Conservation (phyloP, 257 asterid species). For the Lycium ferocissimum region DNA sequence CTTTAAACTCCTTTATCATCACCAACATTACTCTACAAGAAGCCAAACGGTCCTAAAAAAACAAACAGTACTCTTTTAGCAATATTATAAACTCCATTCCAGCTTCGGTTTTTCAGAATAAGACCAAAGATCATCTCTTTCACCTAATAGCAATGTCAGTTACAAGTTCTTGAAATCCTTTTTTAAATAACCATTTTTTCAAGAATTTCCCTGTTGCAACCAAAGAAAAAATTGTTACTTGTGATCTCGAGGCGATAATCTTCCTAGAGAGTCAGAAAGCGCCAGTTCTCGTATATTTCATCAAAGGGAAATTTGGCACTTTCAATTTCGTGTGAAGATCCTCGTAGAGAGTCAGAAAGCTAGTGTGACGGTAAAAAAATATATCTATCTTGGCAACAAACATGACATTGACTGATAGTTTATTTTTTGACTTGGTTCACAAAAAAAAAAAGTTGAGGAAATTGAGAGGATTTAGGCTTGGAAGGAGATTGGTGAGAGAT, state of each 20-base stretch:
- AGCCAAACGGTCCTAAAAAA: background rate
- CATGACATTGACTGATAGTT: background rate
- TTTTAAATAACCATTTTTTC: background rate
- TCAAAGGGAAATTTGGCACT: no score
- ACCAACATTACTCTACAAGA: background rate
- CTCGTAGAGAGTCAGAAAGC: background rate
- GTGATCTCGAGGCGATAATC: background rate
- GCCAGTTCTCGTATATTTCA: no score
- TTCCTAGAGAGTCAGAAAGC: no score
- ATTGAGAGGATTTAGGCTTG: slow-evolving; percentile 53
- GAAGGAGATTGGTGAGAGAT: slow-evolving; percentile 47
- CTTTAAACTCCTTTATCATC: background rate
- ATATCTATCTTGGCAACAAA: background rate
- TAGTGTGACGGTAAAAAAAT: background rate
- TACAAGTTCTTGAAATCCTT: background rate
- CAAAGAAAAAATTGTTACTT: background rate
- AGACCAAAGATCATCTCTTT: background rate
- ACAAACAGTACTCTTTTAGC: background rate
- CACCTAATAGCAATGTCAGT: background rate
- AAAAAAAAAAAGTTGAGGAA: slow-evolving; percentile 37
- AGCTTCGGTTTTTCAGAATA: background rate
- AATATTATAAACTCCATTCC: background rate
- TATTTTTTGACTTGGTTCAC: background rate
- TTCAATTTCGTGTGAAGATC: no score
- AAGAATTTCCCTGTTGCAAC: background rate